A percentile compares a stretch with the other conserved stretches of the same genome.
Conservation (phyloP, 805 yeast species). For the Nakazawaea siamensis region DNA sequence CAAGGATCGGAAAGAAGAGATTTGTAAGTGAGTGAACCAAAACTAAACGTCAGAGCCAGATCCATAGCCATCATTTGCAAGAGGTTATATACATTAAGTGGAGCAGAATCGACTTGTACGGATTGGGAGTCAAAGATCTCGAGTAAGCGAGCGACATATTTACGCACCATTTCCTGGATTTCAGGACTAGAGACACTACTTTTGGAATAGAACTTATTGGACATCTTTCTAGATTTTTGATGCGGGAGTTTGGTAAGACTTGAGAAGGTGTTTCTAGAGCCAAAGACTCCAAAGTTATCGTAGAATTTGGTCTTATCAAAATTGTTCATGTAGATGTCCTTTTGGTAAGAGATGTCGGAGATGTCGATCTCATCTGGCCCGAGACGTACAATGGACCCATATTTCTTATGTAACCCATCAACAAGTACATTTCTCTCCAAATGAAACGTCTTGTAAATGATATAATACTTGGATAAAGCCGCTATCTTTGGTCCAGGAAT, state of each 20-base stretch:
- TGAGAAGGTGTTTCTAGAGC: slow-evolving; percentile 42
- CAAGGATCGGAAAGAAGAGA: slow-evolving; percentile 24
- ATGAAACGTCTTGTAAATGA: slow-evolving; percentile 25
- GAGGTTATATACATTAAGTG: slow-evolving; percentile 46
- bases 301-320: slow-evolving; percentile 48
- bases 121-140: slow-evolving; percentile 11
- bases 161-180: slow-evolving; percentile 20
- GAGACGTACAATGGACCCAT: slow-evolving; percentile 47
- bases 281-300: slow-evolving; percentile 44
- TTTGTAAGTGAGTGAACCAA: slow-evolving; percentile 39
- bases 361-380: slow-evolving; percentile 50
- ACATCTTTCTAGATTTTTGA: slow-evolving; percentile 23
- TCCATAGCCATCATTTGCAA: slow-evolving; percentile 58
- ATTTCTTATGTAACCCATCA: slow-evolving; percentile 35
- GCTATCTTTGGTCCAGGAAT: slow-evolving; percentile 48
- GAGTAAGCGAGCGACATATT: slow-evolving; percentile 18
- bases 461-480: slow-evolving; percentile 23
- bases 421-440: slow-evolving; percentile 36
- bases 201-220: slow-evolving; percentile 30
- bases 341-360: slow-evolving; percentile 33
- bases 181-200: slow-evolving; percentile 18
- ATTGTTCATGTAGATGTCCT: slow-evolving; percentile 42
- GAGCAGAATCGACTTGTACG: slow-evolving; percentile 11
- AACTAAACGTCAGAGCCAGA: slow-evolving; percentile 45
- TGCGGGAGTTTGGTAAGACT: slow-evolving; percentile 36